phyloP scores from a whole-genome alignment of 2,329 filamentous ascomycete genomes.

The Lachnellula cervina region DNA sequence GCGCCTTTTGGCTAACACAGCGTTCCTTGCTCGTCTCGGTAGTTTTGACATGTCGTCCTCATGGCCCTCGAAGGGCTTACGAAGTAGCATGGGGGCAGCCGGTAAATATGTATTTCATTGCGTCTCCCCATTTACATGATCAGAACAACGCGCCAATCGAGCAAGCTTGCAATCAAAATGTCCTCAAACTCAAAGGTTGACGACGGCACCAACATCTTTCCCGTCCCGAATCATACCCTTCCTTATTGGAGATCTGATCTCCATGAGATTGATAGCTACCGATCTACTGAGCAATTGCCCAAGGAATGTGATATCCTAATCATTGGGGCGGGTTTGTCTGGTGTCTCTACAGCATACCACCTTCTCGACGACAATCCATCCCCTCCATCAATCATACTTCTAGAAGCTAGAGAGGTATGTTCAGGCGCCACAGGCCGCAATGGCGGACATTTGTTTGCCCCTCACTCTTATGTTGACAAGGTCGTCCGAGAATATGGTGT shows the following conservation, averaged over 20 bases:
- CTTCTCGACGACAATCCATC: constrained; percentile 9
- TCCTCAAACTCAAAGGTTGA: not conserved
- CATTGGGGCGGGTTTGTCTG: constrained; percentile 24
- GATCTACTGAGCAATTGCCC: constrained; percentile 15
- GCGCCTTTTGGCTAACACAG: no score
- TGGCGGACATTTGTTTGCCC: constrained; percentile 41
- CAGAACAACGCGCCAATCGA: no score
- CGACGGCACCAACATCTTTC: constrained; percentile 5
- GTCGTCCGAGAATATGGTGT: constrained; percentile 32
- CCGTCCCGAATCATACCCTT: constrained; percentile 11
- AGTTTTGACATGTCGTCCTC: no score
- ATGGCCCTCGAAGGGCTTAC: no score
- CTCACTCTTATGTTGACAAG: constrained; percentile 35
- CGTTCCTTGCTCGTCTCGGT: no score
- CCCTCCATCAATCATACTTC: constrained; percentile 30
- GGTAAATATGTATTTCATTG: no score
- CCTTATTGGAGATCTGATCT: constrained; percentile 17
- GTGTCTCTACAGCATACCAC: constrained; percentile 17
- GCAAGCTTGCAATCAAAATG: not conserved
- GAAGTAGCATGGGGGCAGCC: no score
- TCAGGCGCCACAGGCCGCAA: constrained; percentile 41
- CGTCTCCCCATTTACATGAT: no score
- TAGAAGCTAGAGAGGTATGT: constrained; percentile 37
- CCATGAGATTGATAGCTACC: constrained; percentile 15
- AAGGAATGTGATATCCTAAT: constrained; percentile 19